These are phyloP conservation scores for Globisporangium carolinianum DNA, from an alignment of 352 stramenopile species.

Conservation along the genomic window DNA sequence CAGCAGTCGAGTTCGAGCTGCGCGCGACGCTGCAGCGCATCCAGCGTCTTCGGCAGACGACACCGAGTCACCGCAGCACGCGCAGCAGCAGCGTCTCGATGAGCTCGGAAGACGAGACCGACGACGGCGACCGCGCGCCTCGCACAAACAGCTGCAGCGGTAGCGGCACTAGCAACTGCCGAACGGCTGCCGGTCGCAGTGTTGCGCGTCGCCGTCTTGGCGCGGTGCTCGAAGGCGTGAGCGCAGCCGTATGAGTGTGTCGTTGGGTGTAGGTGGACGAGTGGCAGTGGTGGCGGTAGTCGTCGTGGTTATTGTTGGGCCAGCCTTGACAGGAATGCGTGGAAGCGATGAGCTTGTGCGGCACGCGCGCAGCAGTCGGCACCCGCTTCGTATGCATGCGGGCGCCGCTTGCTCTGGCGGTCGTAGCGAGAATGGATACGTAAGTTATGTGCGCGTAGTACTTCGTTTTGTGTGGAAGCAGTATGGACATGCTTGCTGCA, in stretches of 20 bases:
- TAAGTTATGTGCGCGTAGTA: neutral
- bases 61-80: neutral
- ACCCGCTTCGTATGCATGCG: neutral
- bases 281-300: neutral
- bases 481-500: no score
- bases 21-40: slow-evolving; percentile 46
- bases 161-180: no score
- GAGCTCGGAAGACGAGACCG: slow-evolving; percentile 8
- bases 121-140: neutral
- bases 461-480: neutral
- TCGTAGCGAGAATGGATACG: neutral
- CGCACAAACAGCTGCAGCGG: neutral
- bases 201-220: no score
- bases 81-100: neutral
- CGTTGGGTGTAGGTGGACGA: no score
- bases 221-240: no score
- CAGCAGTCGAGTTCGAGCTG: slow-evolving; percentile 48
- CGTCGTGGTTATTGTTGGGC: neutral
- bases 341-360: no score
- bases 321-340: no score
- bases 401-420: neutral
- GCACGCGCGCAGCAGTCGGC: neutral
- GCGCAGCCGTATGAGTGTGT: no score
- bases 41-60: slow-evolving; percentile 23
- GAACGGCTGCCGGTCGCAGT: no score